Percentiles rank a stretch among this genome's conserved stretches.
These are phyloP conservation scores for Chlorella sp. DNA, from an alignment of 139 green algal species.

Conservation along the genomic window DNA sequence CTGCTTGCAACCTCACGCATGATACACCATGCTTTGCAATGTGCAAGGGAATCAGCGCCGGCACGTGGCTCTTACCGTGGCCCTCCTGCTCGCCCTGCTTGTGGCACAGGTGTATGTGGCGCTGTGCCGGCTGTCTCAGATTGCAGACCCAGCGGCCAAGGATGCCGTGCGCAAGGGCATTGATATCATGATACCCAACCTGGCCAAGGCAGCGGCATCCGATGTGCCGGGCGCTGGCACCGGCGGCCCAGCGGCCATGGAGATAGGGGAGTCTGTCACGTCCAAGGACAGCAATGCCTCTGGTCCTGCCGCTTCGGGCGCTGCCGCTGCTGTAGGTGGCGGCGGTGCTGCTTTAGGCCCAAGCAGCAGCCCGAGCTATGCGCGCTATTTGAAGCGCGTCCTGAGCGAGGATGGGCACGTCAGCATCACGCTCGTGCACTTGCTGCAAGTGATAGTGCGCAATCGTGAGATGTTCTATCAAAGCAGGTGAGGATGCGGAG, in stretches of 20 bases:
- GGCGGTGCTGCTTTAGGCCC: not conserved
- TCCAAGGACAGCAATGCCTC: slow-evolving; percentile 1
- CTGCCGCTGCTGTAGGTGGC: not conserved
- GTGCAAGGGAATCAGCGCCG: too few species aligned
- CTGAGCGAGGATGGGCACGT: slow-evolving; percentile 83
- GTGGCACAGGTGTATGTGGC: slow-evolving; percentile 84
- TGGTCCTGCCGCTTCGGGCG: not conserved
- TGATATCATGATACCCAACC: slow-evolving; percentile 87
- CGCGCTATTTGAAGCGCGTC: slow-evolving; percentile 84
- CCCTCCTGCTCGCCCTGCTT: not conserved
- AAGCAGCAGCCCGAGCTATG: slow-evolving; percentile 73
- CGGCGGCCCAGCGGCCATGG: not conserved
- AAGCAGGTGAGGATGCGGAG: slow-evolving; percentile 32
- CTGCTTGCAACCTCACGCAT: not conserved
- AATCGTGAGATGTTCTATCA: slow-evolving; percentile 91
- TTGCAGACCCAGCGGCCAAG: slow-evolving; percentile 65
- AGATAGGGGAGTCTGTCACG: not conserved
- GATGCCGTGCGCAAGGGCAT: slow-evolving; percentile 83
- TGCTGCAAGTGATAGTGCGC: slow-evolving; percentile 92
- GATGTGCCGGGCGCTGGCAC: not conserved
- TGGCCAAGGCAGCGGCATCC: slow-evolving; percentile 48
- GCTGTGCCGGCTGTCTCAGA: slow-evolving; percentile 80
- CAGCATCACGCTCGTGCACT: slow-evolving; percentile 80
- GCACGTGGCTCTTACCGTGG: not conserved
- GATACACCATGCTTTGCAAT: not conserved